Evolutionary conservation across 2,329 filamentous ascomycete species (phyloP).

Genomic region (Hypoxylon sp.): DNA sequence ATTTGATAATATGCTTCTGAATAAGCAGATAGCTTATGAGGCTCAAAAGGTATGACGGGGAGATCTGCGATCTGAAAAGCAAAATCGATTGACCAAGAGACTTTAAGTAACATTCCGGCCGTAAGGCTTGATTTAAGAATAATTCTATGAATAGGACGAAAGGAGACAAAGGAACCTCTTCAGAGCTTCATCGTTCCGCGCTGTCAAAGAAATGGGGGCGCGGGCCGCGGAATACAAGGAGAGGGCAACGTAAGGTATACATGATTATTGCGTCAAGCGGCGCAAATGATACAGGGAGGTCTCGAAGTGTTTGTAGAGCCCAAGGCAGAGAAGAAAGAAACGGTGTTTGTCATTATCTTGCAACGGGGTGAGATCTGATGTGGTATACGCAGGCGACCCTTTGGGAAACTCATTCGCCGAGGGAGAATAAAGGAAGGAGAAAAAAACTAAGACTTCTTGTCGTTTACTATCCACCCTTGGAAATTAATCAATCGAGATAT

Average conservation of each 20-base stretch:
- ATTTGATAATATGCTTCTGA: no score
- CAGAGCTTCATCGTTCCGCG: conserved; percentile 25
- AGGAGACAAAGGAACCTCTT: no score
- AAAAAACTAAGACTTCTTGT: conserved; percentile 5
- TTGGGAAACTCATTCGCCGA: no score
- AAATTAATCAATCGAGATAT: no score
- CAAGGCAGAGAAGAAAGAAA: conserved; percentile 26
- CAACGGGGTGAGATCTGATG: no score
- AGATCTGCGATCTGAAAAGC: conserved; percentile 12
- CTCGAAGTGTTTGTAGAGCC: conserved; percentile 12
- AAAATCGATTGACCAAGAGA: conserved; percentile 6
- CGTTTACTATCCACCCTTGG: no score
- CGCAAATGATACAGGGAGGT: conserved; percentile 18
- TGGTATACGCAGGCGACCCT: conserved; percentile 11
- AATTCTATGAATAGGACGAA: conserved; percentile 35
- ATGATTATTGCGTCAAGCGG: conserved; percentile 12
- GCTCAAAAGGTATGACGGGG: no score
- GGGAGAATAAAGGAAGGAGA: conserved; percentile 30
- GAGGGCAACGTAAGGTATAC: no score
- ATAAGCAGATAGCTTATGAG: conserved; percentile 12
- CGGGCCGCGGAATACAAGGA: conserved; percentile 37
- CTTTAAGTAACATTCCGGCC: not conserved
- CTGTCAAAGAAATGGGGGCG: conserved; percentile 30
- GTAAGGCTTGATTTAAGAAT: conserved; percentile 15
- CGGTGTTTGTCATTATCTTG: no score